Base-by-base conservation (phyloP, 176 grass and related monocot species). In the Raddia guianensis region DNA sequence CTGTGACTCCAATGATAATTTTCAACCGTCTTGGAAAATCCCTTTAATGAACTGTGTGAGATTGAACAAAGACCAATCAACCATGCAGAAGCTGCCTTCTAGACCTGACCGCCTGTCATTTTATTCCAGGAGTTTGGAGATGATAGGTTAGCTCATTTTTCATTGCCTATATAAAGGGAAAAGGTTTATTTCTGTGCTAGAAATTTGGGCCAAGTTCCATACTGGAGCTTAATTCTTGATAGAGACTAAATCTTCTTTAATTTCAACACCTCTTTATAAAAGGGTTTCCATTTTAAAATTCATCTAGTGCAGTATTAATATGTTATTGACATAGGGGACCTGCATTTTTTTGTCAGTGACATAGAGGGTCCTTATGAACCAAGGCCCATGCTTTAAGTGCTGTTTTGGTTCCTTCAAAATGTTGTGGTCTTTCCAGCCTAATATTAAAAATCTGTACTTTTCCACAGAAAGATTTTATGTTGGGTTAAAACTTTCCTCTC, bases 121-220 rank as follows among this genome's bases (percentile, higher is more conserved):
- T 78, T 98, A 98, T 89, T 95, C 87, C n/a, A 91, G 77, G 86
- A 91, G 82, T 80, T 86, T 98, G 52, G 88, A 93, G 84, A 95
- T 88, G 77, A 87, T 95, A 93, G 92, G 96, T 98, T 34, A 84
- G 96, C 65, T 43, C 11, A 68, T 82, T 85, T 88, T 60, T 40
- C 49, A 82, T 67, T 78, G 8, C 33, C 7, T 74, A 82, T 47
- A 72, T 71, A 83, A 14, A 70, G 44, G 45, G 46, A 74, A 32
- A 52, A 40, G 0, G 7, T 15, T 6, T 21, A 10, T 61, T 84
- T 73, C 50, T 6, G 55, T 77, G 68, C 58, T 67, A 70, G 13
- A 82, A 58, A 65, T 87, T 56, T 77, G 55, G 59, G 63, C 66
- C 35, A 63, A 64, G 43, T 82, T 82, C 42, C 66, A 76, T 82